Percentiles rank a stretch among this genome's conserved stretches.
These are phyloP conservation scores for Diaporthe sp. DNA, from an alignment of 2,329 filamentous ascomycete species.

Conservation along the genomic window DNA sequence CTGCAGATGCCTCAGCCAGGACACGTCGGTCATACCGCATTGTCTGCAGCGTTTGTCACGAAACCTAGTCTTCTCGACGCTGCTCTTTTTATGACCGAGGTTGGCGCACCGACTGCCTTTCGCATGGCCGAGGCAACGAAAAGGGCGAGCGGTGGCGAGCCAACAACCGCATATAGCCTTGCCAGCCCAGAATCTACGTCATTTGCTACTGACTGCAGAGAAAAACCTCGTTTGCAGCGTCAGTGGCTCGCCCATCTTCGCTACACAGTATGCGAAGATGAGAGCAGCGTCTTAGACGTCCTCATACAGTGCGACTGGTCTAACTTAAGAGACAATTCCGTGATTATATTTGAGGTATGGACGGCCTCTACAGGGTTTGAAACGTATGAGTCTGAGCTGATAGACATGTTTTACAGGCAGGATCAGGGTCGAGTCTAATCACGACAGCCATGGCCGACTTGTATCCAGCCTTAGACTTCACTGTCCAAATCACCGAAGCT, in stretches of 20 bases:
- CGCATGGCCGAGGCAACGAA: conserved; percentile 49
- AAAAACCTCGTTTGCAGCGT: conserved; percentile 47
- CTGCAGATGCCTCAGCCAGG: conserved; percentile 50
- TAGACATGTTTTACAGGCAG: neutral
- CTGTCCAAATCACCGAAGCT: neutral
- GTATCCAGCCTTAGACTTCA: neutral
- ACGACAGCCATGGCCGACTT: neutral
- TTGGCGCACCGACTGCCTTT: conserved; percentile 51
- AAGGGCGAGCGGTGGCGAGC: conserved; percentile 39
- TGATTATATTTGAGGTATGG: neutral
- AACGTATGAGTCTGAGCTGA: neutral
- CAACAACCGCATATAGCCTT: conserved; percentile 43
- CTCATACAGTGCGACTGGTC: neutral
- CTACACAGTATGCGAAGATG: conserved; percentile 37
- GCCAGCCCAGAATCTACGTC: conserved; percentile 42
- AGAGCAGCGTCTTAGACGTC: conserved; percentile 3
- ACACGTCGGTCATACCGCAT: conserved; percentile 52
- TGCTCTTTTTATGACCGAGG: conserved; percentile 54
- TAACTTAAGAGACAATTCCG: neutral
- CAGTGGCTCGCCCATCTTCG: conserved; percentile 51
- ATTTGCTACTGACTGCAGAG: conserved; percentile 38
- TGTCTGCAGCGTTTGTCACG: conserved; percentile 55
- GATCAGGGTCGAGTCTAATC: neutral
- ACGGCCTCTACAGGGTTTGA: neutral
- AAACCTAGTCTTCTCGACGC: conserved; percentile 53